Base-by-base conservation (phyloP, 129 eudicot genomes). In the Pseudognaphalium luteoalbum region DNA sequence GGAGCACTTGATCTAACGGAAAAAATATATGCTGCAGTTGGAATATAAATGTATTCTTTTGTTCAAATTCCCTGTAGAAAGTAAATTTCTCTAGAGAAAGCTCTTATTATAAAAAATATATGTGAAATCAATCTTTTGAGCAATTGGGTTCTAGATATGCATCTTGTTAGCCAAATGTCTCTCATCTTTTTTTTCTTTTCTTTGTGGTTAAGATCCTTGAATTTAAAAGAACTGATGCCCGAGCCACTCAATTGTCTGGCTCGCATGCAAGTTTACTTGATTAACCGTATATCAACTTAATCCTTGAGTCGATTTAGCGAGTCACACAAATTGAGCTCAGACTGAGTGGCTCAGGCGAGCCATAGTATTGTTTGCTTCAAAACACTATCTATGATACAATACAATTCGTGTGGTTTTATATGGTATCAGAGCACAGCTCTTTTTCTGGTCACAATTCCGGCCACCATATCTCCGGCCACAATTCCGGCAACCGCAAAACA, bases 1-100 rank as follows among this genome's bases (percentile, higher is more conserved):
- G 99, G 99, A 73, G 99, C 99, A 16, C 90, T 94, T 68, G 99
- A 94, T 86, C 86, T 94, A 78, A 94, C 97, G 10, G 91, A 83
- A 72, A 94, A 94, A 96, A 97, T 94, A 72, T 25, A 25, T 25
- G 28, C 28, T 25, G 28, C 28, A 25, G 28, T 25, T 25, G 28
- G 28, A 25, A 25, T 25, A 25, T 25, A 25, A 25, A 25, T 25
- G 28, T 25, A 25, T 25, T 25, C 1, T 25, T 25, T 25, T 25
- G 1, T 25, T 25, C 28, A 25, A 25, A 25, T 25, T 25, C 28
- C 28, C 28, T 25, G 28, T 25, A 25, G 28, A 25, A 0, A 39
- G 32, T 39, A 65, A 60, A 51, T 28, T 47, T 67, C 62, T 60
- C 22, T 37, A 78, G 66, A 25, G 21, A 77, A 60, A 51, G 50